Evolutionary conservation across 352 stramenopile species (phyloP).

Genomic region (Nothophytophthora sp.): DNA sequence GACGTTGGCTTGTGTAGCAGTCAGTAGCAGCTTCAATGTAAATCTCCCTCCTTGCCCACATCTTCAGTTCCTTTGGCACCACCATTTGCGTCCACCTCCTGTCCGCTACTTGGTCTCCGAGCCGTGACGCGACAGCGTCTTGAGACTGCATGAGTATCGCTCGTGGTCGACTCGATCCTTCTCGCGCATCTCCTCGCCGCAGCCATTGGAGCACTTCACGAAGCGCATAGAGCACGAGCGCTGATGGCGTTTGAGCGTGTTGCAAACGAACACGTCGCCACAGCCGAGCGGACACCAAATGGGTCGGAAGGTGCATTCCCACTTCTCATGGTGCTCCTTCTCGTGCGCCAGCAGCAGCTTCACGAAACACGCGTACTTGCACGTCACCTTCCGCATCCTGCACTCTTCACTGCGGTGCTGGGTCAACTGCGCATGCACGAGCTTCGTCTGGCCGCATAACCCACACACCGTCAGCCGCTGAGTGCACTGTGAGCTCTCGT

Average conservation of each 20-base stretch:
- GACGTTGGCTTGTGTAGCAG: too few relatives aligned
- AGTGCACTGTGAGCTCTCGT: slow-evolving; percentile 36
- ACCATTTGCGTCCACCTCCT: too few relatives aligned
- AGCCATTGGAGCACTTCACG: slow-evolving; percentile 47
- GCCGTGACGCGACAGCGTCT: too few relatives aligned
- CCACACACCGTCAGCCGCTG: slow-evolving; percentile 54
- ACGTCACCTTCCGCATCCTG: slow-evolving; percentile 60
- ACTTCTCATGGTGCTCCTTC: slow-evolving; percentile 55
- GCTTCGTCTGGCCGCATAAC: slow-evolving; percentile 46
- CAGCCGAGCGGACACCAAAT: slow-evolving; percentile 77
- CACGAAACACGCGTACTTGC: slow-evolving; percentile 48
- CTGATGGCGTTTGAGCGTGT: slow-evolving; percentile 58
- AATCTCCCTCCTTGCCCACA: too few relatives aligned
- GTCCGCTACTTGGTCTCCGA: too few relatives aligned
- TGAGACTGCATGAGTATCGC: slow-evolving; percentile 30
- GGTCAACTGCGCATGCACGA: slow-evolving; percentile 31
- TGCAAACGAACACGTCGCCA: slow-evolving; percentile 43
- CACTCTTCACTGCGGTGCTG: slow-evolving; percentile 52
- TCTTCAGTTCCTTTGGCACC: too few relatives aligned
- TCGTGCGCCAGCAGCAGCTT: slow-evolving; percentile 58
- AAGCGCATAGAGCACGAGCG: slow-evolving; percentile 65
- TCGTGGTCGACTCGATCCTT: slow-evolving; percentile 63
- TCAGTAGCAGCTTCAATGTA: too few relatives aligned
- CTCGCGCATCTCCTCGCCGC: slow-evolving; percentile 63
- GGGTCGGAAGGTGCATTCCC: slow-evolving; percentile 56